These are phyloP conservation scores for Chrysoporthe puriensis DNA, from an alignment of 2,329 filamentous ascomycete genomes.

Conservation along the genomic window DNA sequence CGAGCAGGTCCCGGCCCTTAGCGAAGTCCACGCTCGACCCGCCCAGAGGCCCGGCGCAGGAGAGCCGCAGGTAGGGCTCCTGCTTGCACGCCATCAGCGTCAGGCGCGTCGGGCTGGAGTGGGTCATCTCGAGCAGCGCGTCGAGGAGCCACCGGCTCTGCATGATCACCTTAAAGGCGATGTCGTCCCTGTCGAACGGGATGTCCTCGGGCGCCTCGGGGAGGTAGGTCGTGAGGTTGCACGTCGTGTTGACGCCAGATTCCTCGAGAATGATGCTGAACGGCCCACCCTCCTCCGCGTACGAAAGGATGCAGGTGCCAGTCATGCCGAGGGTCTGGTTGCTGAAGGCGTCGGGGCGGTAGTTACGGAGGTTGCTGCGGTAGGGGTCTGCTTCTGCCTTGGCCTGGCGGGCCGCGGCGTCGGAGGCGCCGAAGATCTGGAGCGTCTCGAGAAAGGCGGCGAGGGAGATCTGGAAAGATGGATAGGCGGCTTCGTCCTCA, in stretches of 20 bases:
- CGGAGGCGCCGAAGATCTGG: conserved; percentile 91
- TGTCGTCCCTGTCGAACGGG: conserved; percentile 78
- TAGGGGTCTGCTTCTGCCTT: conserved; percentile 64
- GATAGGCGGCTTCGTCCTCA: conserved; percentile 50
- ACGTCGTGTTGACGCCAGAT: conserved; percentile 83
- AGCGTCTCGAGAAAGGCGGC: conserved; percentile 88
- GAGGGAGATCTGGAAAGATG: conserved; percentile 85
- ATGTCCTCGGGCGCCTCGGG: conserved; percentile 78
- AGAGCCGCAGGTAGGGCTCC: conserved; percentile 75
- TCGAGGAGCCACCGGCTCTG: conserved; percentile 74
- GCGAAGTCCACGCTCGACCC: conserved; percentile 70
- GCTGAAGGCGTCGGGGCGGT: conserved; percentile 76
- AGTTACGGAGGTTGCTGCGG: conserved; percentile 63
- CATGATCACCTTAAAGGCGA: conserved; percentile 95
- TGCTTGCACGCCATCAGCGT: conserved; percentile 67
- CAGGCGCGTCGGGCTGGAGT: conserved; percentile 73
- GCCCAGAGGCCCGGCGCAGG: conserved; percentile 63
- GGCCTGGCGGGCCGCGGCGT: conserved; percentile 61
- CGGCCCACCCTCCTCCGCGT: conserved; percentile 73
- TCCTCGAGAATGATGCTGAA: conserved; percentile 88
- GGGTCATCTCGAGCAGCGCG: conserved; percentile 69
- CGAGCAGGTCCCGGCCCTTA: conserved; percentile 68
- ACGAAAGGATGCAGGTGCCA: conserved; percentile 84
- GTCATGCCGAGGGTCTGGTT: conserved; percentile 81
- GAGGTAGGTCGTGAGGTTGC: conserved; percentile 87